phyloP scores from a whole-genome alignment of 495 filamentous ascomycete species.

The Daldinia concentrica region DNA sequence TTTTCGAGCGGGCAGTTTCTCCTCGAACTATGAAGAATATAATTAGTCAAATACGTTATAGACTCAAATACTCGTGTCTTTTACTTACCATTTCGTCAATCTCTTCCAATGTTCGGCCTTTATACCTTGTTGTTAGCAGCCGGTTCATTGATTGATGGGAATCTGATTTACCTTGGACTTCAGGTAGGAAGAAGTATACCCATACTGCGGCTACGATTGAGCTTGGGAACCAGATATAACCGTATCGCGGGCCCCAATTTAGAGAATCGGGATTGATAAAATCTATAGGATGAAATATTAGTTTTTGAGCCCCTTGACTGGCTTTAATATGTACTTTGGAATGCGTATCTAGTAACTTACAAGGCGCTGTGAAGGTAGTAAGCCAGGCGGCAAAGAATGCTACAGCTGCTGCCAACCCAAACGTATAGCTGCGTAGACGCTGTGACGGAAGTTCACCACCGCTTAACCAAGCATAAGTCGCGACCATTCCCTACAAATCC shows the following conservation, averaged over 20 bases:
- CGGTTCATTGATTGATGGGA: not conserved
- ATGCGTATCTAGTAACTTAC: constrained; percentile 18
- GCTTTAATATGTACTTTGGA: not conserved
- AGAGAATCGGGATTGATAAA: constrained; percentile 62
- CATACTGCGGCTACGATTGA: constrained; percentile 54
- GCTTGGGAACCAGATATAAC: constrained; percentile 56
- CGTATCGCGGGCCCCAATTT: constrained; percentile 60
- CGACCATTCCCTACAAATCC: constrained; percentile 44
- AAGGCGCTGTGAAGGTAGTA: constrained; percentile 60
- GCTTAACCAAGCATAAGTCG: constrained; percentile 60
- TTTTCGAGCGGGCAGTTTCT: constrained; percentile 50
- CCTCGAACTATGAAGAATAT: constrained; percentile 44
- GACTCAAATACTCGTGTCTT: not conserved
- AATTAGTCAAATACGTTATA: not conserved
- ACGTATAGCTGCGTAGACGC: constrained; percentile 56
- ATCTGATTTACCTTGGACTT: constrained; percentile 51
- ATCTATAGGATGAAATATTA: constrained; percentile 34
- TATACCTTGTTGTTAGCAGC: not conserved
- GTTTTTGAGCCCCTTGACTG: not conserved
- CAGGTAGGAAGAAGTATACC: constrained; percentile 58
- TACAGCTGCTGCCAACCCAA: constrained; percentile 55
- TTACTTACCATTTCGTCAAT: constrained; percentile 58
- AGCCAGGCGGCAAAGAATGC: constrained; percentile 60
- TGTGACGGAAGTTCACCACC: constrained; percentile 59
- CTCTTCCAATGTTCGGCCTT: constrained; percentile 54